Conservation (phyloP, 495 filamentous ascomycete species). For the Hypoxylon lienhwacheense region DNA sequence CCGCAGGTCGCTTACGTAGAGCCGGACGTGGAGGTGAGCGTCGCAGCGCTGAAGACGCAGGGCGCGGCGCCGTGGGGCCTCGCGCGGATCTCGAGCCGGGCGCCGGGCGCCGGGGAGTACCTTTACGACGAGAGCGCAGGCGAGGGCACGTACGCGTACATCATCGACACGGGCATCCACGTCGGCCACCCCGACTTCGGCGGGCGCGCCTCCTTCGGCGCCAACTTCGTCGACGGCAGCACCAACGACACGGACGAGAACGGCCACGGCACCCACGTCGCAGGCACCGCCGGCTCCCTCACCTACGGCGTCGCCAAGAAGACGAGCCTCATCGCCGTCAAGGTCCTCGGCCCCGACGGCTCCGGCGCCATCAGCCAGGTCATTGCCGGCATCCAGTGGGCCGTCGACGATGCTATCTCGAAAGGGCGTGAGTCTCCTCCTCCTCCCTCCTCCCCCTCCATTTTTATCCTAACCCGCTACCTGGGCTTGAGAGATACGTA, state of each 20-base stretch:
- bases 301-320: slow-evolving; percentile 46
- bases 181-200: slow-evolving; percentile 53
- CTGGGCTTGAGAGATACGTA: too few species aligned
- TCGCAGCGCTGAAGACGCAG: slow-evolving; percentile 28
- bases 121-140: slow-evolving; percentile 50
- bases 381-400: slow-evolving; percentile 56
- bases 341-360: slow-evolving; percentile 44
- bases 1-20: slow-evolving; percentile 33
- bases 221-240: slow-evolving; percentile 44
- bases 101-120: slow-evolving; percentile 39
- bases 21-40: slow-evolving; percentile 30
- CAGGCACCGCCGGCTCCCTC: slow-evolving; percentile 37
- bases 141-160: slow-evolving; percentile 47
- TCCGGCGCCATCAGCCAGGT: slow-evolving; percentile 47
- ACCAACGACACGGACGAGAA: slow-evolving; percentile 42
- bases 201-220: slow-evolving; percentile 53
- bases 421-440: slow-evolving; percentile 24
- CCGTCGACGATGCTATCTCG: slow-evolving; percentile 40
- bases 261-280: slow-evolving; percentile 45
- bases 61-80: slow-evolving; percentile 49
- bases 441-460: not conserved
- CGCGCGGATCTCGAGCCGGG: slow-evolving; percentile 45
- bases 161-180: slow-evolving; percentile 55
- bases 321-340: slow-evolving; percentile 39
- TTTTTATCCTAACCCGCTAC: not conserved